Evolutionary conservation across 345 rosid species (phyloP).

Genomic region (Noccaea bulbosa): DNA sequence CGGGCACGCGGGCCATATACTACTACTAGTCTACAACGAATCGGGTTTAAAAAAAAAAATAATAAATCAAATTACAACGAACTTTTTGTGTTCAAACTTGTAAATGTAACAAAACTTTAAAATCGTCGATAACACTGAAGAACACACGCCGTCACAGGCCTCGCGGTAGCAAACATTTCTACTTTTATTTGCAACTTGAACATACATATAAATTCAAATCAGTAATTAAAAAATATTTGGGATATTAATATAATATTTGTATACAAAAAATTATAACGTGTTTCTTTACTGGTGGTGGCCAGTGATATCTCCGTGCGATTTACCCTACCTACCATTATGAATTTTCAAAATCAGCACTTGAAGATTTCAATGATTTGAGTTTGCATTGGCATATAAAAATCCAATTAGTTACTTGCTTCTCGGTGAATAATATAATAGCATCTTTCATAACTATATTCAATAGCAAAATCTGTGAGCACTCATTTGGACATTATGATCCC

Average conservation of each 20-base stretch:
- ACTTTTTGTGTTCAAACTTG: no score
- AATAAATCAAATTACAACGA: no score
- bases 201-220: neutral
- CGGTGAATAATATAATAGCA: neutral
- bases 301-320: slow-evolving; percentile 18
- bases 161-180: neutral
- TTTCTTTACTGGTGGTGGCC: slow-evolving; percentile 15
- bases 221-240: neutral
- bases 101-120: neutral
- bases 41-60: no score
- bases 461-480: neutral
- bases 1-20: slow-evolving; percentile 33
- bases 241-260: neutral
- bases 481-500: neutral
- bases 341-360: slow-evolving; percentile 18
- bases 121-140: neutral
- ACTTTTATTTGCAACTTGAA: neutral
- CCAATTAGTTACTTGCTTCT: neutral
- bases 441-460: neutral
- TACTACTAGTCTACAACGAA: no score
- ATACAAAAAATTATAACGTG: neutral
- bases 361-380: slow-evolving; percentile 17
- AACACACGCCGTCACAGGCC: neutral
- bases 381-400: neutral
- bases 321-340: slow-evolving; percentile 12